Evolutionary conservation across 2,329 filamentous ascomycete genomes (phyloP).

Genomic region (Aspergillus awamori): DNA sequence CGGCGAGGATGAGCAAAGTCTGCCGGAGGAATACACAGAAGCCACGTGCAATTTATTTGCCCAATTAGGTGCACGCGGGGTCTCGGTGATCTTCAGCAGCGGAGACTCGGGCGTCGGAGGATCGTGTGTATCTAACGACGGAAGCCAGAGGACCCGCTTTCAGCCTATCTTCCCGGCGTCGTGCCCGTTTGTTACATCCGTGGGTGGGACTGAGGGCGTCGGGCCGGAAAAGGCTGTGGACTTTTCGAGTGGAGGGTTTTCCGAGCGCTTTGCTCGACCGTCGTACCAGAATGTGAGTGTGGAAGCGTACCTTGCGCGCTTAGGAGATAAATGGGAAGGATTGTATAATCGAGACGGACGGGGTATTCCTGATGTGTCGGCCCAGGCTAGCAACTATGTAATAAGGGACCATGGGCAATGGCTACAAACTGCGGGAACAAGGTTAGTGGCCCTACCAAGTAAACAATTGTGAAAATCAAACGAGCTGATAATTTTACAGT

Average conservation of each 20-base stretch:
- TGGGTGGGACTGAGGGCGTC: constrained; percentile 60
- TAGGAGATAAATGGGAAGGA: constrained; percentile 48
- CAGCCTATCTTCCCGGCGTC: constrained; percentile 58
- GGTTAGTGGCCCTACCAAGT: constrained; percentile 27
- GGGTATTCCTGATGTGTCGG: constrained; percentile 64
- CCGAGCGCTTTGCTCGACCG: constrained; percentile 52
- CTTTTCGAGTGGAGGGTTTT: constrained; percentile 58
- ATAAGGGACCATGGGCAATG: constrained; percentile 44
- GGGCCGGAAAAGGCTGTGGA: constrained; percentile 57
- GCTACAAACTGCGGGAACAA: constrained; percentile 52
- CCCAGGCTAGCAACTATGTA: constrained; percentile 53
- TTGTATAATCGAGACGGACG: constrained; percentile 58
- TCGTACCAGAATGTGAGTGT: constrained; percentile 52
- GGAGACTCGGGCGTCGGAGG: constrained; percentile 66
- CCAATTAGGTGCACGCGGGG: constrained; percentile 66
- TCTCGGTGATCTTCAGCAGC: constrained; percentile 66
- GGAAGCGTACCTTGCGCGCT: constrained; percentile 44
- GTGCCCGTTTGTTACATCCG: constrained; percentile 65
- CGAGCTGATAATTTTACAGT: constrained; percentile 24
- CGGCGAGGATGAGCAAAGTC: constrained; percentile 66
- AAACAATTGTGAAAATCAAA: too few species aligned
- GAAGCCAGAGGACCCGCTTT: constrained; percentile 55
- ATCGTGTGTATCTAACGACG: constrained; percentile 59
- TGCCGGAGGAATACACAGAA: constrained; percentile 62
- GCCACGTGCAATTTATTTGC: constrained; percentile 65